These are phyloP conservation scores for Plectosphaerella sp. DNA, from an alignment of 2,329 filamentous ascomycete genomes.

Conservation along the genomic window DNA sequence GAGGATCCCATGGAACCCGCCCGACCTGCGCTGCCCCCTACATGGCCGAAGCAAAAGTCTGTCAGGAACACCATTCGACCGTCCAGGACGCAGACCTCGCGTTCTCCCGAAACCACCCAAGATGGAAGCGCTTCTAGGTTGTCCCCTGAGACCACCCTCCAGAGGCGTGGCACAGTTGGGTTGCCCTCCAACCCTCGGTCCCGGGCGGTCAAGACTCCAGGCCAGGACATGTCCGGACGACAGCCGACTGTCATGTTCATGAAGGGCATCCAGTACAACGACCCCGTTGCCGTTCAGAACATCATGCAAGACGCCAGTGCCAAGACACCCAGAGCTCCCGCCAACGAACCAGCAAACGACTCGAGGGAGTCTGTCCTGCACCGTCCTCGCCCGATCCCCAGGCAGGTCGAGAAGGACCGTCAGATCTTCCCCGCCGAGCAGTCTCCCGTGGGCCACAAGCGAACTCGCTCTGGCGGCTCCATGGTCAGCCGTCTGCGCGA, in stretches of 20 bases:
- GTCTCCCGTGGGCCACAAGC: slow-evolving; percentile 35
- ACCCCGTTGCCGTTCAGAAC: slow-evolving; percentile 42
- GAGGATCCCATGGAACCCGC: not conserved
- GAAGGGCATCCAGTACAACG: slow-evolving; percentile 51
- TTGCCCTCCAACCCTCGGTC: slow-evolving; percentile 44
- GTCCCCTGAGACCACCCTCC: slow-evolving; percentile 28
- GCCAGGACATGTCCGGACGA: slow-evolving; percentile 17
- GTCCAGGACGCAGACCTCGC: slow-evolving; percentile 18
- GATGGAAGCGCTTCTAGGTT: slow-evolving; percentile 5
- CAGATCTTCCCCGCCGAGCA: slow-evolving; percentile 42
- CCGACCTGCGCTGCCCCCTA: slow-evolving; percentile 1
- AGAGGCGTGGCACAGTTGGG: slow-evolving; percentile 39
- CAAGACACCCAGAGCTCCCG: slow-evolving; percentile 6
- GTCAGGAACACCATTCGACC: slow-evolving; percentile 24
- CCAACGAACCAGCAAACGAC: slow-evolving; percentile 14
- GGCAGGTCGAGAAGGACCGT: slow-evolving; percentile 40
- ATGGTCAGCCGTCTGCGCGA: slow-evolving; percentile 35
- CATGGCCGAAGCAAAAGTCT: slow-evolving; percentile 23
- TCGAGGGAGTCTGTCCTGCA: slow-evolving; percentile 41
- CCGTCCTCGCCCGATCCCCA: slow-evolving; percentile 51
- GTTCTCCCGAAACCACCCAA: slow-evolving; percentile 11
- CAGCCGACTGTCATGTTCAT: slow-evolving; percentile 50
- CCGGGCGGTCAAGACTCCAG: slow-evolving; percentile 23
- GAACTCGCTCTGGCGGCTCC: slow-evolving; percentile 46
- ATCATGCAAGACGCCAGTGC: slow-evolving; percentile 39